Conservation (phyloP, 139 green algal genomes). For the Chara braunii region DNA sequence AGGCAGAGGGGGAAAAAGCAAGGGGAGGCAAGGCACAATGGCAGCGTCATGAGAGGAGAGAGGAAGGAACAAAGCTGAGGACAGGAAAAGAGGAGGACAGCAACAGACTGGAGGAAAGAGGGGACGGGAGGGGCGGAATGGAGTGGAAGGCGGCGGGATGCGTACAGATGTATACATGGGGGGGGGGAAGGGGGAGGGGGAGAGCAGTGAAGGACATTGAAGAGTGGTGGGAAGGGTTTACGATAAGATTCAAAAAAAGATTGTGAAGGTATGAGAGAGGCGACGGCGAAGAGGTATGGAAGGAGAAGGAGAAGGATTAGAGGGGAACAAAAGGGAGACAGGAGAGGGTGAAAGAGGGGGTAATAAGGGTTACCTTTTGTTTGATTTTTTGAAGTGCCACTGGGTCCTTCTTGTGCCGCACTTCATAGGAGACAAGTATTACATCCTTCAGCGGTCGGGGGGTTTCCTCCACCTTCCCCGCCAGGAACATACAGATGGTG, state of each 20-base stretch:
- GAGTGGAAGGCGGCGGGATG: too few species aligned
- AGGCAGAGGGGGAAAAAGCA: not conserved
- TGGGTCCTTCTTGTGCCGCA: conserved; percentile 31
- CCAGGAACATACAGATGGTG: conserved; percentile 75
- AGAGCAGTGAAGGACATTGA: too few species aligned
- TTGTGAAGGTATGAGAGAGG: too few species aligned
- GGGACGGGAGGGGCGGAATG: too few species aligned
- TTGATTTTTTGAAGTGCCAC: conserved; percentile 1
- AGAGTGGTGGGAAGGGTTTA: too few species aligned
- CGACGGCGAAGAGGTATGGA: not conserved
- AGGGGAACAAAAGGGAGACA: not conserved
- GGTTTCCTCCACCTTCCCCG: conserved; percentile 73
- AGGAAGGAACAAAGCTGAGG: not conserved
- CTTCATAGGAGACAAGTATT: conserved; percentile 24
- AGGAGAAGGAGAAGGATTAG: not conserved
- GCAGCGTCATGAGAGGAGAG: not conserved
- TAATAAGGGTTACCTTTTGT: not conserved
- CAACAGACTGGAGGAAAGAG: too few species aligned
- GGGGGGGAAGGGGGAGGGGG: too few species aligned
- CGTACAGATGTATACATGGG: too few species aligned
- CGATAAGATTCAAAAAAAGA: too few species aligned
- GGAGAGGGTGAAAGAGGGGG: not conserved
- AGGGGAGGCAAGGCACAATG: not conserved
- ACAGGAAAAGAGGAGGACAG: not conserved
- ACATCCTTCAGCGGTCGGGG: conserved; percentile 64